Percentiles rank a stretch among this genome's conserved stretches.
Evolutionary conservation across 140 eudicot species (phyloP).

Genomic region (Flaveria floridana): DNA sequence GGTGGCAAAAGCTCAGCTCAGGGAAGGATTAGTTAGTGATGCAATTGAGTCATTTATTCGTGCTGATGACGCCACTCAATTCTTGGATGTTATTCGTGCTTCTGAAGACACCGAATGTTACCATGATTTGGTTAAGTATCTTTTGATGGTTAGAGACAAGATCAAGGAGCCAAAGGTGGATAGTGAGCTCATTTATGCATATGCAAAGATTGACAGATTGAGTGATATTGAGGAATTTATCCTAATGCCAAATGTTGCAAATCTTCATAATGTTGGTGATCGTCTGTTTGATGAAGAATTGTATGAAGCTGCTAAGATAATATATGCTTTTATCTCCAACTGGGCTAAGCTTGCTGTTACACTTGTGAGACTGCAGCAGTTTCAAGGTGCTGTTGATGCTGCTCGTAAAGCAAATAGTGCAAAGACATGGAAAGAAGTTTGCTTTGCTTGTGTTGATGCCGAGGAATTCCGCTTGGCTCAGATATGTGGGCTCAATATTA

Average conservation of each 20-base stretch:
- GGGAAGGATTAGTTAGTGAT: conserved; percentile 54
- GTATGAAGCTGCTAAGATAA: conserved; percentile 96
- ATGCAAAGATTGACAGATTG: conserved; percentile 88
- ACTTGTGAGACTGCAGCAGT: conserved; percentile 84
- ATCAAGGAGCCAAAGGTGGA: conserved; percentile 96
- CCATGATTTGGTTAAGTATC: conserved; percentile 83
- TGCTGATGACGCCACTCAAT: conserved; percentile 92
- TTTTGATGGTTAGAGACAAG: conserved; percentile 88
- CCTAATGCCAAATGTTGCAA: conserved; percentile 98
- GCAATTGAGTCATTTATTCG: conserved; percentile 98
- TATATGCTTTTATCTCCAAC: conserved; percentile 89
- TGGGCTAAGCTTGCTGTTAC: conserved; percentile 95
- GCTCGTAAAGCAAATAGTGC: conserved; percentile 98
- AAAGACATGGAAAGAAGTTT: conserved; percentile 99
- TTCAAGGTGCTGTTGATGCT: conserved; percentile 98
- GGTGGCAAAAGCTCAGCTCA: too few species aligned
- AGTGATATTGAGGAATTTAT: conserved; percentile 93
- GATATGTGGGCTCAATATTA: conserved; percentile 93
- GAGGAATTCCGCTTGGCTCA: conserved; percentile 99
- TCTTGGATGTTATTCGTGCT: conserved; percentile 88
- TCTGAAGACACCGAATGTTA: conserved; percentile 82
- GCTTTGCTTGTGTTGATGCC: conserved; percentile 99
- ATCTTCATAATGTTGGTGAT: conserved; percentile 86
- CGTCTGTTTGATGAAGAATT: conserved; percentile 87
- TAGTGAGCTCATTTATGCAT: conserved; percentile 89